Evolutionary conservation across 164 flowering plant species (phyloP), one percentile per base, ranked within the genome.

Genomic region (Amborella trichopoda): DNA sequence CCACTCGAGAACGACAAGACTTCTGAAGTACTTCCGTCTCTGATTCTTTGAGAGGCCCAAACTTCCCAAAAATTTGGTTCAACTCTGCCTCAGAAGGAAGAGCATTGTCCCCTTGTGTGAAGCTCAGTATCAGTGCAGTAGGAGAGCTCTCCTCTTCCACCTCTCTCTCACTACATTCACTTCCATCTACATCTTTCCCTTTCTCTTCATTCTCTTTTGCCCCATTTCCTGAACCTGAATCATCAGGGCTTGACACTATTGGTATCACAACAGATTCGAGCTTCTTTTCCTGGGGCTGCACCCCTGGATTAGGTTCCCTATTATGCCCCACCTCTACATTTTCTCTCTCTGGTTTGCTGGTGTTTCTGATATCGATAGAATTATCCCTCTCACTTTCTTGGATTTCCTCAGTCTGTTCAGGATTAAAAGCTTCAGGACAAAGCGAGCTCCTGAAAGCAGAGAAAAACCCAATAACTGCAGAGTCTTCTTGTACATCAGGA

Each of bases 1-100:
- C 74, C 44, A 85, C 95, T 52, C 67, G 77, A 14, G 85, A 95
- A 28, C 80, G 68, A 21, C 28, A 75, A 28, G 65, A 68, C 50
- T 85, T 72, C 63, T 58, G 70, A 55, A 74, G 40, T 28, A 87
- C 66, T 64, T 77, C 72, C 20, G 94, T 81, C 57, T 72, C 72
- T 6, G 80, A 74, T 56, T 73, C 88, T 22, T 57, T 53, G 62
- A 89, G 40, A 36, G 83, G 59, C 10, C 88, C 90, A 60, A 62
- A 81, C 11, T 66, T 71, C 55, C 74, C 63, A 56, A 86, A 90
- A 53, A 86, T 76, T 53, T 63, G 48, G 34, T 70, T 77, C 62
- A 90, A 65, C 16, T 74, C 64, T 11, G 46, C 33, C 54, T 55
- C 67, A 25, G 83, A 63, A 50, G 94, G 97, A 62, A 83, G 69